Evolutionary conservation across 768 basidiomycete species (phyloP).

Genomic region (Phaeotremella fagi): DNA sequence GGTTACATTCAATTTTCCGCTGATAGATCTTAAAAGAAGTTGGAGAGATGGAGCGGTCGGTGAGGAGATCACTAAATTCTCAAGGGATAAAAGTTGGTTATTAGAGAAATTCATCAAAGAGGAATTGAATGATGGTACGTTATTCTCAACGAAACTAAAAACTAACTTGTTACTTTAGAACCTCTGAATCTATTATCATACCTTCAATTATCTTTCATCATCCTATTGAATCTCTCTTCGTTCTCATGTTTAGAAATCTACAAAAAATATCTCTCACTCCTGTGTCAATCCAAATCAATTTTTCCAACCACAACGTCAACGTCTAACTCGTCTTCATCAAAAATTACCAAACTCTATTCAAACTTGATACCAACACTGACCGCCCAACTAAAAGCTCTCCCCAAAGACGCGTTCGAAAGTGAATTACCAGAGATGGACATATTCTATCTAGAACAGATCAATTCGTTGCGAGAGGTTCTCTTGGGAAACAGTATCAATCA

Average conservation of each 20-base stretch:
- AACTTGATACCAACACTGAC: constrained; percentile 17
- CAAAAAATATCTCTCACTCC: constrained; percentile 46
- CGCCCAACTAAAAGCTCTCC: constrained; percentile 31
- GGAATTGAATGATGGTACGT: constrained; percentile 42
- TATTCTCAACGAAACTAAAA: neutral
- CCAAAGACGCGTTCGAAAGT: constrained; percentile 34
- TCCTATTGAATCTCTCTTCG: constrained; percentile 49
- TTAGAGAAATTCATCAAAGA: constrained; percentile 33
- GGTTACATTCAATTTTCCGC: constrained; percentile 33
- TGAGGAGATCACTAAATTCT: constrained; percentile 47
- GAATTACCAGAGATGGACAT: constrained; percentile 45
- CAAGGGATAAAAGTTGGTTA: constrained; percentile 51
- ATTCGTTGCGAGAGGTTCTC: constrained; percentile 6
- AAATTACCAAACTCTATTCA: constrained; percentile 2
- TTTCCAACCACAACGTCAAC: constrained; percentile 3
- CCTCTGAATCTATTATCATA: constrained; percentile 42
- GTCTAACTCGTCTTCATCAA: neutral
- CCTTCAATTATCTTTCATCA: constrained; percentile 49
- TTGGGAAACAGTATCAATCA: neutral
- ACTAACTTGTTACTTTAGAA: constrained; percentile 22
- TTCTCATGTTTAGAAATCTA: constrained; percentile 48
- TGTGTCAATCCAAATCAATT: constrained; percentile 37
- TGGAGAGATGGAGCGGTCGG: constrained; percentile 49
- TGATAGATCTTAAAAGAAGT: constrained; percentile 47
- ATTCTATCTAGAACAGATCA: constrained; percentile 35